Percentiles rank a stretch among this genome's conserved stretches.
Evolutionary conservation across 1,139 yeast genomes (phyloP).

Genomic region (Suhomyces yuchorum): DNA sequence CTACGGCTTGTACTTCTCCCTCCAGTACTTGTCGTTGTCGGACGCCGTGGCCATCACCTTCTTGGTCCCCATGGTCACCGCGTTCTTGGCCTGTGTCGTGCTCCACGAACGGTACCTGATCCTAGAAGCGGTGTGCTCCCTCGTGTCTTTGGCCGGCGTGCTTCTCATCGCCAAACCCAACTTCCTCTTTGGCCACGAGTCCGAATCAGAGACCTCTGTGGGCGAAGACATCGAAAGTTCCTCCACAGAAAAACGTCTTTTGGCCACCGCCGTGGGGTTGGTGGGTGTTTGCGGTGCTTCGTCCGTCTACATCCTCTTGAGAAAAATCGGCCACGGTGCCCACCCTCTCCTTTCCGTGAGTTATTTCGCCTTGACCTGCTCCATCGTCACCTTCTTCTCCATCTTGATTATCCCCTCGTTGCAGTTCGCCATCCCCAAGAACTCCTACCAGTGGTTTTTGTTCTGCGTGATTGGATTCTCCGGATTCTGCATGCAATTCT

Average conservation of each 20-base stretch:
- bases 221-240: constrained; percentile 42
- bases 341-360: constrained; percentile 82
- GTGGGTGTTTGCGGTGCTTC: constrained; percentile 74
- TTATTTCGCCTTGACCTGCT: constrained; percentile 67
- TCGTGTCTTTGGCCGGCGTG: constrained; percentile 74
- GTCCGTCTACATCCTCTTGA: constrained; percentile 66
- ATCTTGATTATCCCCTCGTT: constrained; percentile 60
- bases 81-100: constrained; percentile 68
- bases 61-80: constrained; percentile 75
- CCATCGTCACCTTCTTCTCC: constrained; percentile 56
- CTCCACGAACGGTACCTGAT: constrained; percentile 68
- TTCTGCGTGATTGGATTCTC: constrained; percentile 65
- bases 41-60: constrained; percentile 79
- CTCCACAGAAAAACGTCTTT: constrained; percentile 41
- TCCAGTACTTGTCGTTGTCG: constrained; percentile 73
- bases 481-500: constrained; percentile 81
- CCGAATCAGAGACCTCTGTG: constrained; percentile 31
- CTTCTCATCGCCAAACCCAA: constrained; percentile 79
- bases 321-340: constrained; percentile 74
- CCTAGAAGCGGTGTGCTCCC: constrained; percentile 68
- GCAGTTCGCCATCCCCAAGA: constrained; percentile 61
- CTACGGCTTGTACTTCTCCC: constrained; percentile 71
- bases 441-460: constrained; percentile 63
- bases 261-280: constrained; percentile 68
- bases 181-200: constrained; percentile 59